Conservation (phyloP, 2,329 filamentous ascomycete species). For the Ophiostoma ulmi region DNA sequence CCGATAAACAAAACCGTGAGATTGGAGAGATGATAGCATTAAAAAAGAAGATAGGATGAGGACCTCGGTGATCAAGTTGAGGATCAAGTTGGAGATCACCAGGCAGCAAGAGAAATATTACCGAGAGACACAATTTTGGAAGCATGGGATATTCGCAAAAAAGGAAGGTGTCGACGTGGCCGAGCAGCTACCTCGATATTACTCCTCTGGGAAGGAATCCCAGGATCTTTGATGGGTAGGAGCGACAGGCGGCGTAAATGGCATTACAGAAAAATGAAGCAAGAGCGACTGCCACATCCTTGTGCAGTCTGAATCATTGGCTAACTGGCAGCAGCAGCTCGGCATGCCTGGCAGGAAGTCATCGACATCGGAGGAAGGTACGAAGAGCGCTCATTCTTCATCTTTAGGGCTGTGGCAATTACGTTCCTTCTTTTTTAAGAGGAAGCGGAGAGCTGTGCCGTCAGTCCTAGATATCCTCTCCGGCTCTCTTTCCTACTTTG, state of each 20-base stretch:
- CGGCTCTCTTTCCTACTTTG: too few relatives aligned
- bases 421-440: neutral
- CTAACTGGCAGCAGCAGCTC: neutral
- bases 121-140: too few relatives aligned
- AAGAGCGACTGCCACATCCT: neutral
- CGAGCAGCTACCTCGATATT: neutral
- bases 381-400: too few relatives aligned
- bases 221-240: neutral
- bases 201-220: too few relatives aligned
- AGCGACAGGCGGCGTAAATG: neutral
- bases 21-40: neutral
- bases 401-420: neutral
- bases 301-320: neutral
- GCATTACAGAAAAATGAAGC: neutral
- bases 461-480: too few relatives aligned
- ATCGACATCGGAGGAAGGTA: too few relatives aligned
- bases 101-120: neutral
- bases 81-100: neutral
- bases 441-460: too few relatives aligned
- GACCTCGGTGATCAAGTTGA: neutral
- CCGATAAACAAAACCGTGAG: too few relatives aligned
- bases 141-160: neutral
- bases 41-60: neutral
- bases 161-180: neutral
- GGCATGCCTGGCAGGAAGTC: neutral